Base-by-base conservation (phyloP, 768 basidiomycete genomes). In the Pleurotus giganteus region DNA sequence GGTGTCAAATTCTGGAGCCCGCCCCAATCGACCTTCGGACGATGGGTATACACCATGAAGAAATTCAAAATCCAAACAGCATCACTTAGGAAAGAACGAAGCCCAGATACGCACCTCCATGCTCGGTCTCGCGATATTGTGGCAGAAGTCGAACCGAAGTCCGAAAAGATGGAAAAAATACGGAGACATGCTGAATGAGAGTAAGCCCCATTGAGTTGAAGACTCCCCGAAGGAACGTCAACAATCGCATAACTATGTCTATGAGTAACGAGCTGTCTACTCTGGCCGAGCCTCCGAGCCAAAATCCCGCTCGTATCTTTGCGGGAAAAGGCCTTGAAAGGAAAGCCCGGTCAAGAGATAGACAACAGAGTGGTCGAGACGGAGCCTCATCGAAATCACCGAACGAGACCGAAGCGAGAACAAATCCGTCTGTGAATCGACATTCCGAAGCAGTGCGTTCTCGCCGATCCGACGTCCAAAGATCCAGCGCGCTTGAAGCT, bases 191-290 rank as follows among this genome's bases (percentile, higher is more conserved):
- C 80, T 84, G 82, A 74, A 74, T 69, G 80, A 89, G 86, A 90
- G 87, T 89, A 86, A 91, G 89, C 89, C 89, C 89, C 89, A 89
- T 91, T 91, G 83, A 79, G 89, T 89, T 88, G 78, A 83, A 71
- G 78, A 78, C 74, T 62, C 67, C 24, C 9, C 42, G 34, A 57
- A 56, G 55, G 59, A 62, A 66, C 56, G 68, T 74, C 77, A 58
- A 79, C 84, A 83, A 90, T 84, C 89, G 89, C 82, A 91, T 91
- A 81, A 88, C 89, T 91, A 67, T 90, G 72, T 77, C 84, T 85
- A 91, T 87, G 89, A 91, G 88, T 79, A 91, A 89, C 82, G 64
- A 70, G 65, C 57, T 71, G 77, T 76, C 68, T 68, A 60, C 67
- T 65, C 63, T 44, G 58, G 57, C 63, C 58, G 47, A 58, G 67